A percentile compares a stretch with the other conserved stretches of the same genome.
phyloP scores from a whole-genome alignment of 345 rosid genomes.

The Hibiscus syriacus region DNA sequence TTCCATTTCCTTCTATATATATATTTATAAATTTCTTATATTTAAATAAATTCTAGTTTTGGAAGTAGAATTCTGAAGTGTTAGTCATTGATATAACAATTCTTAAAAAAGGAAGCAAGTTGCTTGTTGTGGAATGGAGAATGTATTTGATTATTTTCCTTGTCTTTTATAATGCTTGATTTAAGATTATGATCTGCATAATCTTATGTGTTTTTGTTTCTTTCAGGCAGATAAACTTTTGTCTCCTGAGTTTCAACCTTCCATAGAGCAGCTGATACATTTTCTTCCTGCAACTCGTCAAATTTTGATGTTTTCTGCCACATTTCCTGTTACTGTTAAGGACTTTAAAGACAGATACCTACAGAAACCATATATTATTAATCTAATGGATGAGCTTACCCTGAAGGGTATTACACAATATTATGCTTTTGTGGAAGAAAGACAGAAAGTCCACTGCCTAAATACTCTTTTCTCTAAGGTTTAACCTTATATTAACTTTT shows the following conservation, averaged over 20 bases:
- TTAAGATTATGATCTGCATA: background rate
- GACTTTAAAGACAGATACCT: slow-evolving; percentile 92
- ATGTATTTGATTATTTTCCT: background rate
- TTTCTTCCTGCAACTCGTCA: slow-evolving; percentile 85
- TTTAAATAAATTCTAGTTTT: background rate
- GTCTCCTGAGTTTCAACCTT: slow-evolving; percentile 97
- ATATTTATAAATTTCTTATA: background rate
- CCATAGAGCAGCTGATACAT: slow-evolving; percentile 80
- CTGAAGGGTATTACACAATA: slow-evolving; percentile 93
- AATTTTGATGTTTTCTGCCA: slow-evolving; percentile 93
- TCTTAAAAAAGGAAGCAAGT: background rate
- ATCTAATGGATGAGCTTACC: slow-evolving; percentile 99
- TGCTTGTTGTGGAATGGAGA: background rate
- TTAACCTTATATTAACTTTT: slow-evolving; percentile 10
- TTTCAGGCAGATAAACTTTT: slow-evolving; percentile 97
- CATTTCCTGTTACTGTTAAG: slow-evolving; percentile 97
- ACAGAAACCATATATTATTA: slow-evolving; percentile 75
- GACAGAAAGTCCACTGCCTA: slow-evolving; percentile 99
- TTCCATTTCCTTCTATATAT: background rate
- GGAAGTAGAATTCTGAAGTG: background rate
- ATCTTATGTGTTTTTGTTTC: slow-evolving; percentile 34
- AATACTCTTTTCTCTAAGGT: slow-evolving; percentile 99
- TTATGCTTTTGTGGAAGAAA: slow-evolving; percentile 99
- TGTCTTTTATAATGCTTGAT: background rate
- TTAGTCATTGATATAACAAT: background rate